Percentiles rank a stretch among this genome's conserved stretches.
phyloP scores from a whole-genome alignment of 306 rosid genomes.

The Malus orientalis region DNA sequence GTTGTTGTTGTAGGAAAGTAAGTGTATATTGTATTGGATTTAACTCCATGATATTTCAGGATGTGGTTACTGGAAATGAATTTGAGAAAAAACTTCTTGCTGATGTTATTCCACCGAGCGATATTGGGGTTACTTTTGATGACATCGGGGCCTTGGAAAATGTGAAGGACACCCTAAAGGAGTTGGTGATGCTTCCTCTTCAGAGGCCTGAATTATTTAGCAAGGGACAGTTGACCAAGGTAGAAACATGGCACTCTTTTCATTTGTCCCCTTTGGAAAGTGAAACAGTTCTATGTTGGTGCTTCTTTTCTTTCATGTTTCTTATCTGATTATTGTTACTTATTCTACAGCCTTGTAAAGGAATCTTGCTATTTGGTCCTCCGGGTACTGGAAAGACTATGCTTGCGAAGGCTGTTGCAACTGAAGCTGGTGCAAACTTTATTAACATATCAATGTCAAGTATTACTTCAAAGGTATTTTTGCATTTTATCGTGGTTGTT shows the following conservation, averaged over 20 bases:
- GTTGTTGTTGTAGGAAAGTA: too few relatives aligned
- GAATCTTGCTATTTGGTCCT: constrained; percentile 92
- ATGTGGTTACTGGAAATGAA: constrained; percentile 89
- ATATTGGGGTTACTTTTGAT: constrained; percentile 92
- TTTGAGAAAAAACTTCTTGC: constrained; percentile 87
- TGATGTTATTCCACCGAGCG: constrained; percentile 85
- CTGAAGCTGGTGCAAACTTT: constrained; percentile 98
- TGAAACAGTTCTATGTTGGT: not conserved
- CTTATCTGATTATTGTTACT: constrained; percentile 8
- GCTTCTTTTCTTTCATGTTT: not conserved
- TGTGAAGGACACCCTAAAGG: constrained; percentile 94
- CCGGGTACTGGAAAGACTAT: constrained; percentile 98
- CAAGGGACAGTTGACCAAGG: constrained; percentile 93
- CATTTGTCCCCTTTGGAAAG: not conserved
- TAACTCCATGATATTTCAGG: constrained; percentile 35
- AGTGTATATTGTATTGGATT: not conserved
- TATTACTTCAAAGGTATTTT: constrained; percentile 80
- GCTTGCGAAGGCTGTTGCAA: constrained; percentile 99
- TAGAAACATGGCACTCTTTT: not conserved
- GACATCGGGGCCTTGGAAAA: constrained; percentile 93
- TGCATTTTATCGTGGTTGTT: not conserved
- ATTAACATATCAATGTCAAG: constrained; percentile 96
- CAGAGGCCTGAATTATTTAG: constrained; percentile 87
- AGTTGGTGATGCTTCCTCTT: constrained; percentile 96
- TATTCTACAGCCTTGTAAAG: constrained; percentile 80